Conservation (phyloP, 768 basidiomycete genomes). For the Rhizopogon sp. region DNA sequence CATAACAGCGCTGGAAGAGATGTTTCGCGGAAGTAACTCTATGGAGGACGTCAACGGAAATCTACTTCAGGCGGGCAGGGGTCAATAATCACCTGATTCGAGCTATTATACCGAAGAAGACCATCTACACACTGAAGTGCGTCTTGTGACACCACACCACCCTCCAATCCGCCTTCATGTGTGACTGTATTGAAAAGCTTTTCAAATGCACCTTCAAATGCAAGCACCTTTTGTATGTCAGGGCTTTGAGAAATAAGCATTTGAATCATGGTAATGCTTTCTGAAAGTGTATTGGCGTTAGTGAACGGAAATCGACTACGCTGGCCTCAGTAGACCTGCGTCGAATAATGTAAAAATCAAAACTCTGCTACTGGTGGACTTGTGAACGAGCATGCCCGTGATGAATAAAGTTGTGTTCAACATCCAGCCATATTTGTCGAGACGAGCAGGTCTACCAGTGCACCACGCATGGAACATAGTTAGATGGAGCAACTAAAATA, state of each 20-base stretch:
- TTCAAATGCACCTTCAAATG: constrained; percentile 96
- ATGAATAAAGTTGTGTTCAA: neutral
- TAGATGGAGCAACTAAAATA: constrained; percentile 1
- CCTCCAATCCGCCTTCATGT: constrained; percentile 88
- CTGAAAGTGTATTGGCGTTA: constrained; percentile 32
- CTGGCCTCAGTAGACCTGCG: neutral
- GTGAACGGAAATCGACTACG: neutral
- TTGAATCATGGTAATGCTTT: constrained; percentile 81
- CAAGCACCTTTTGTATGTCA: constrained; percentile 94
- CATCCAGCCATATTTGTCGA: neutral
- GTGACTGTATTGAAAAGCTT: constrained; percentile 86
- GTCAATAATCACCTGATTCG: constrained; percentile 71
- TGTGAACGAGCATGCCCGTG: neutral
- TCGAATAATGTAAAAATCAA: neutral
- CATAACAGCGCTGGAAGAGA: constrained; percentile 63
- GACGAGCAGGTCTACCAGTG: constrained; percentile 3
- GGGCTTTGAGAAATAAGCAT: constrained; percentile 78
- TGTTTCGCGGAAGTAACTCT: constrained; percentile 98
- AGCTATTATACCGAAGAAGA: constrained; percentile 88
- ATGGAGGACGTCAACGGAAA: constrained; percentile 12
- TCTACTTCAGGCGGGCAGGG: neutral
- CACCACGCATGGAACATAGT: neutral
- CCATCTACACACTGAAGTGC: constrained; percentile 83
- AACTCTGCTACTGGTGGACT: neutral
- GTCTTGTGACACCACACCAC: constrained; percentile 80